phyloP scores from a whole-genome alignment of 331 rosid genomes.

The Acacia concinna region DNA sequence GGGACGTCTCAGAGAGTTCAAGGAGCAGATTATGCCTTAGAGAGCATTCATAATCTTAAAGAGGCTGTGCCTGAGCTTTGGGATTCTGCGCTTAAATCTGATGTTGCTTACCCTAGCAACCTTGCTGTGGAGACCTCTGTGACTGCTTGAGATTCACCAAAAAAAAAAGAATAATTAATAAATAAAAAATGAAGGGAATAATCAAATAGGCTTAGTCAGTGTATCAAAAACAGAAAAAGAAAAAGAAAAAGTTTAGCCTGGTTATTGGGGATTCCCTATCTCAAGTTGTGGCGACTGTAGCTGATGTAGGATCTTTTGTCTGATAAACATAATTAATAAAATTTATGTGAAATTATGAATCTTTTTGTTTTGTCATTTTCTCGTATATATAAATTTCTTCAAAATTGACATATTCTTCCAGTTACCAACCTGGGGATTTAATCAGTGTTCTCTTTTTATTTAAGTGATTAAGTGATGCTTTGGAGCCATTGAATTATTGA shows the following conservation, averaged over 20 bases:
- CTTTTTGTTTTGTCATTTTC: neutral
- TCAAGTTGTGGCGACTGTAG: conserved; percentile 30
- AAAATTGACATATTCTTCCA: neutral
- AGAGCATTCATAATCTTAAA: conserved; percentile 85
- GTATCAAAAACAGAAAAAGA: too few relatives aligned
- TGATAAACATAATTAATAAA: conserved; percentile 17
- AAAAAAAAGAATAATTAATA: neutral
- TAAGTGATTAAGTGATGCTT: neutral
- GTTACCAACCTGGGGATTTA: neutral
- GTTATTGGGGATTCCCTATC: conserved; percentile 27
- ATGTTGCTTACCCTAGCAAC: conserved; percentile 64
- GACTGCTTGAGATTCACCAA: too few relatives aligned
- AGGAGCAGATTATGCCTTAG: conserved; percentile 91
- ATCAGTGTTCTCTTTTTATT: neutral
- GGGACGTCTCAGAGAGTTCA: conserved; percentile 75
- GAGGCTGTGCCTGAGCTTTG: conserved; percentile 86
- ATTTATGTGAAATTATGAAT: conserved; percentile 18
- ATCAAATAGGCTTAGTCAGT: neutral
- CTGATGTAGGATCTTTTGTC: conserved; percentile 40
- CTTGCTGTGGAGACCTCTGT: conserved; percentile 83
- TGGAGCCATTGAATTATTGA: neutral
- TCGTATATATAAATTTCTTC: neutral
- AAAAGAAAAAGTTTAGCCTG: too few relatives aligned
- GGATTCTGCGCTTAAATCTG: conserved; percentile 68
- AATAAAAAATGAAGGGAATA: neutral